Evolutionary conservation across 805 yeast genomes (phyloP).

Genomic region (Wickerhamomyces sydowiorum): DNA sequence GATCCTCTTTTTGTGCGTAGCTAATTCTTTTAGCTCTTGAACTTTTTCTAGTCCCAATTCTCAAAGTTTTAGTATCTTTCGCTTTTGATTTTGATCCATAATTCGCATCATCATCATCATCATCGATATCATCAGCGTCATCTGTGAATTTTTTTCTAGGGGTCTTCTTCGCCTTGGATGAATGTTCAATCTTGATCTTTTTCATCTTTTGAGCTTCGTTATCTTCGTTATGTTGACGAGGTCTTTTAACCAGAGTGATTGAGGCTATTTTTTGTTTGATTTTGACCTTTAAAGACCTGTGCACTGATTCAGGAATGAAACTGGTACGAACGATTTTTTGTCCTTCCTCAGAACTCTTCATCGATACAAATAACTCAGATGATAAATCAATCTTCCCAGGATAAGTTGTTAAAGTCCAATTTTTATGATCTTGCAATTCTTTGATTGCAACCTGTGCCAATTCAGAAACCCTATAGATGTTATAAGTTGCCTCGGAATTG

Average conservation of each 20-base stretch:
- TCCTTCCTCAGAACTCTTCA: constrained; percentile 51
- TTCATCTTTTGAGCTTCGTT: constrained; percentile 13
- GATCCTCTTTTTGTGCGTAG: constrained; percentile 24
- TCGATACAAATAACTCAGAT: constrained; percentile 62
- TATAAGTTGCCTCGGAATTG: constrained; percentile 24
- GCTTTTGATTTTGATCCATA: too few species aligned
- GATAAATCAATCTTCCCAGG: constrained; percentile 74
- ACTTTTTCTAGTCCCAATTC: constrained; percentile 38
- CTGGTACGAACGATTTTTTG: constrained; percentile 48
- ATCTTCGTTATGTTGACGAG: constrained; percentile 7
- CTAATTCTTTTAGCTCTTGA: constrained; percentile 29
- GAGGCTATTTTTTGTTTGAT: constrained; percentile 28
- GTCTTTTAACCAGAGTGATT: constrained; percentile 16
- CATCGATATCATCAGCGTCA: constrained; percentile 20
- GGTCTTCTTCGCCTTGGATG: constrained; percentile 6
- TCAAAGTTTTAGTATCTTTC: background rate
- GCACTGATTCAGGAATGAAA: constrained; percentile 45
- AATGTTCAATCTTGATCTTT: constrained; percentile 10
- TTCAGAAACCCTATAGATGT: constrained; percentile 66
- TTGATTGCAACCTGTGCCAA: constrained; percentile 62
- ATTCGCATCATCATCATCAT: constrained; percentile 8
- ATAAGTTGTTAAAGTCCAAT: constrained; percentile 74
- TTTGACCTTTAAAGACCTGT: constrained; percentile 29
- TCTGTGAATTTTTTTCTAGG: constrained; percentile 7
- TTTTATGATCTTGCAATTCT: constrained; percentile 47